These are phyloP conservation scores for Cercospora sp. DNA, from an alignment of 2,329 filamentous ascomycete species.

Conservation along the genomic window DNA sequence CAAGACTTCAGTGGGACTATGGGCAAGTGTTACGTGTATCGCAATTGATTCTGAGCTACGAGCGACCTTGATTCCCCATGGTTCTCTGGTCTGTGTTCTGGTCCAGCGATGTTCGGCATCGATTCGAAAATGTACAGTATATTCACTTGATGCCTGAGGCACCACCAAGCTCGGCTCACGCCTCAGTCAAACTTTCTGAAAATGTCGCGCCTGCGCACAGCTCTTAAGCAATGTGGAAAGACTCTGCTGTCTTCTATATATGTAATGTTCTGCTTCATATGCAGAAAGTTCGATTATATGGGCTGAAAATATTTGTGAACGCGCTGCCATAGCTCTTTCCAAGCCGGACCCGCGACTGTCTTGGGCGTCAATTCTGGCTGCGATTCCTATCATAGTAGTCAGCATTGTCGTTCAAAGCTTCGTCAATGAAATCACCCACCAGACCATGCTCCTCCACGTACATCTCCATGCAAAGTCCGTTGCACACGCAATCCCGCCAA, in stretches of 20 bases:
- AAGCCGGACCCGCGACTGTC: neutral
- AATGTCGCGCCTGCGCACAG: neutral
- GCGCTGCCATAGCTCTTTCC: neutral
- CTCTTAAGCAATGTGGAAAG: neutral
- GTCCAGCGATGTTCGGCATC: neutral
- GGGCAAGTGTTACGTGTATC: neutral
- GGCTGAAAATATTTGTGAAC: neutral
- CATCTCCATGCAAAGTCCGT: conserved; percentile 22
- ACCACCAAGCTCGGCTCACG: neutral
- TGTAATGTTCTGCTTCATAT: neutral
- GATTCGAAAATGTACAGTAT: neutral
- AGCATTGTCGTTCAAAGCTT: neutral
- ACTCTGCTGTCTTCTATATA: neutral
- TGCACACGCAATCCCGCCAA: conserved; percentile 43
- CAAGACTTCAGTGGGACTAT: neutral
- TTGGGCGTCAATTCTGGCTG: neutral
- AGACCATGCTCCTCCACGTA: conserved; percentile 7
- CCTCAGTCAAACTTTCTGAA: neutral
- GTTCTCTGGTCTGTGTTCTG: neutral
- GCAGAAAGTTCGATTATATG: neutral
- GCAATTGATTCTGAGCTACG: neutral
- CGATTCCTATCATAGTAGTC: neutral
- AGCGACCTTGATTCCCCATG: neutral
- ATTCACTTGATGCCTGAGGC: neutral
- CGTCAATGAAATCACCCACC: neutral